Evolutionary conservation across 768 basidiomycete species (phyloP), one percentile per base, ranked within the genome.

Genomic region (Suillus alpinus): DNA sequence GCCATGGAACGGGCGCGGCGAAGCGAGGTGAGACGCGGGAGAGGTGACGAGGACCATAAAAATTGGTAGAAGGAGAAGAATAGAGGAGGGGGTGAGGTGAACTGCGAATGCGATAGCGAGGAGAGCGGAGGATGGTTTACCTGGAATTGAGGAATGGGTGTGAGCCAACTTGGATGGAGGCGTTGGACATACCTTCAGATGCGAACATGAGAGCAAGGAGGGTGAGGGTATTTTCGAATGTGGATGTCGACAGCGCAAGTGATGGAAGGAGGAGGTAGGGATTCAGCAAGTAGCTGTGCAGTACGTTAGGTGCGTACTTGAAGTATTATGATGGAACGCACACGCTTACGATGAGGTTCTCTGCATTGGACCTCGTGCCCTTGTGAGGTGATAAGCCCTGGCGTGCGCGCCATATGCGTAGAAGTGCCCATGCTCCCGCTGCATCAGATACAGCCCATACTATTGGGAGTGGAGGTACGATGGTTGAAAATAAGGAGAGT

Each of bases 181-280:
- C 9, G 36, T 16, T 41, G 5, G 2, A 62, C 78, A 51, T 60
- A 90, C 93, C 84, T 79, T 82, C 76, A 37, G 84, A 79, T 1
- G 91, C 92, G 66, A 86, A 88, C 78, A 86, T 83, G 44, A 97
- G 71, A 4, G 88, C 68, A 1, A 89, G 66, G 2, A 96, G 77
- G 32, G 86, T 76, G 6, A 92, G 72, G 1, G 87, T 79, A 69
- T 92, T 96, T 68, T 96, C 93, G 16, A 98, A 77, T 2, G 86
- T 83, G 0, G 93, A 89, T 0, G 92, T 92, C 0, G 95, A 95
- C 12, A 87, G 77, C 0, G 94, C 91, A 7, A 96, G 77, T 34
- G 86, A 87, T 0, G 95, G 86, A 1, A 94, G 78, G 59, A 96
- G 72, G 8, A 91, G 75, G 71, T 97, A 97, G 3, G 97, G 97